phyloP scores from a whole-genome alignment of 352 stramenopile species.

The Phytophthora sojae region DNA sequence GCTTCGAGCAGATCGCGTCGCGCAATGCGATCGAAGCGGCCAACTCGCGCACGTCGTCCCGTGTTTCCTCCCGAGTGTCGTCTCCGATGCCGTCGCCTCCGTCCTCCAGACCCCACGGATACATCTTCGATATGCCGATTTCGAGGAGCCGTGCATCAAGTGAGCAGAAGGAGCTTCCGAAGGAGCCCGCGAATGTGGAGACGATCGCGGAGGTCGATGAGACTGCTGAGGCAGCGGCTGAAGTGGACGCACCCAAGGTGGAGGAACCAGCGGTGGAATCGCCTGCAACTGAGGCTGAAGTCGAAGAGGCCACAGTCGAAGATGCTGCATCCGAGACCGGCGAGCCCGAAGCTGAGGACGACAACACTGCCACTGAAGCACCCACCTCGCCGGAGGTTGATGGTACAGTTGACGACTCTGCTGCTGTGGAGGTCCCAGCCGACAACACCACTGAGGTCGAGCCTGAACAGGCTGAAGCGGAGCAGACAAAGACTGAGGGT shows the following conservation, averaged over 20 bases:
- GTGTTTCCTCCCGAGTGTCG: constrained; percentile 4
- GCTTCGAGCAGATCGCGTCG: constrained; percentile 39
- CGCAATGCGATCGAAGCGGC: constrained; percentile 24
- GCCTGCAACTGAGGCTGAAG: neutral
- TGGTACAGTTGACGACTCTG: no score
- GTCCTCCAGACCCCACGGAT: constrained; percentile 9
- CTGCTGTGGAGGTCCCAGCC: no score
- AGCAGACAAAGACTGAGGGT: neutral
- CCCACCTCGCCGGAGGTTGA: no score
- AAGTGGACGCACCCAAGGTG: neutral
- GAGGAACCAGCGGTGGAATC: neutral
- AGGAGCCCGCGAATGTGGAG: neutral
- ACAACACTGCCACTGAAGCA: no score
- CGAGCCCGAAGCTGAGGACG: neutral
- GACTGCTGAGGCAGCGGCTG: constrained; percentile 4
- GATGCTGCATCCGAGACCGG: neutral
- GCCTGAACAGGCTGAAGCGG: neutral
- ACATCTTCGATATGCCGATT: constrained; percentile 18
- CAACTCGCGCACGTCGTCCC: constrained; percentile 19
- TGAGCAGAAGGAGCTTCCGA: constrained; percentile 4
- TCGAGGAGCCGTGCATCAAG: constrained; percentile 19
- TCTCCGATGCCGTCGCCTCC: constrained; percentile 19
- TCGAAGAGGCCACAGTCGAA: neutral
- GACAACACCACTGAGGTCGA: neutral
- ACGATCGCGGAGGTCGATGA: constrained; percentile 9